Evolutionary conservation across 2,329 filamentous ascomycete species (phyloP).

Genomic region (Pestalotiopsis sp.): DNA sequence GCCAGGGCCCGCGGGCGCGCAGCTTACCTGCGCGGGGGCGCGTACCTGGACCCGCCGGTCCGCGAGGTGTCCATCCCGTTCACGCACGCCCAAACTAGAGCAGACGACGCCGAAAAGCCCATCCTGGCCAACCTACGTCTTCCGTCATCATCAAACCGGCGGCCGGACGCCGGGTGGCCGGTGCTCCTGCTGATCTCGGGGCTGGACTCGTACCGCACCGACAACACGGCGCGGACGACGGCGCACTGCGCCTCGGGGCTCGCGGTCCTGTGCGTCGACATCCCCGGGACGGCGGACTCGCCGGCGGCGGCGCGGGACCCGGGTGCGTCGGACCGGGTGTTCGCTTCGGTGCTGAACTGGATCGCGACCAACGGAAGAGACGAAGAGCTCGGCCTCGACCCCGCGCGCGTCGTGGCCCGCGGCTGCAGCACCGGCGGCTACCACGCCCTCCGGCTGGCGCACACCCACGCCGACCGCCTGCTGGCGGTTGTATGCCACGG

Average conservation of each 20-base stretch:
- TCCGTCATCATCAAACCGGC: conserved; percentile 60
- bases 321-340: conserved; percentile 60
- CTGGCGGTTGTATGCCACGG: conserved; percentile 64
- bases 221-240: conserved; percentile 62
- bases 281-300: conserved; percentile 69
- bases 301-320: conserved; percentile 66
- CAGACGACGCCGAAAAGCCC: conserved; percentile 33
- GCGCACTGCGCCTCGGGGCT: conserved; percentile 67
- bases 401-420: conserved; percentile 61
- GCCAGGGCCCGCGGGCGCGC: conserved; percentile 67
- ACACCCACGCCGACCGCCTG: conserved; percentile 62
- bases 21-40: conserved; percentile 60
- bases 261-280: conserved; percentile 64
- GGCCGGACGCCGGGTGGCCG: conserved; percentile 35
- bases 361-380: conserved; percentile 41
- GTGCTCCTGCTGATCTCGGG: conserved; percentile 62
- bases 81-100: conserved; percentile 37
- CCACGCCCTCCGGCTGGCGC: conserved; percentile 68
- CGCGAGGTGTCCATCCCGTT: conserved; percentile 65
- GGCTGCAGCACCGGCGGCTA: conserved; percentile 69
- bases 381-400: conserved; percentile 48
- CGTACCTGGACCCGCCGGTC: conserved; percentile 59
- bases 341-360: conserved; percentile 65
- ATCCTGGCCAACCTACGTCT: conserved; percentile 61
- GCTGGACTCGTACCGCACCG: conserved; percentile 64